These are phyloP conservation scores for Cucumis sativus DNA, from an alignment of 306 rosid species.

Conservation along the genomic window DNA sequence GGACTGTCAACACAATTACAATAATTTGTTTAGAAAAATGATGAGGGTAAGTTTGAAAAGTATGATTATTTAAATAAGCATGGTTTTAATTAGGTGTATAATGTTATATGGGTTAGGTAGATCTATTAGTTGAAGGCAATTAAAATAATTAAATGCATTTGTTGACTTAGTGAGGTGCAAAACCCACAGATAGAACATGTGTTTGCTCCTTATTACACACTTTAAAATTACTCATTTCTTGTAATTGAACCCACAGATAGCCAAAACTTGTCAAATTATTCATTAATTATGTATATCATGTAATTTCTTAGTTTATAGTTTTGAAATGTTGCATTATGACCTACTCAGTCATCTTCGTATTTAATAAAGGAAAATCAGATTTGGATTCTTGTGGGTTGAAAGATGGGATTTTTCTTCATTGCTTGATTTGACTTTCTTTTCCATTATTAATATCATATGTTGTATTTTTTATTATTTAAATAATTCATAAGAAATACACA, in stretches of 20 bases:
- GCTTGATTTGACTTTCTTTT: background rate
- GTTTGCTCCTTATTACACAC: background rate
- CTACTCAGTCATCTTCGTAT: background rate
- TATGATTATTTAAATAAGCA: background rate
- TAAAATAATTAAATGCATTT: background rate
- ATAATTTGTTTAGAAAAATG: background rate
- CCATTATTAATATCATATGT: background rate
- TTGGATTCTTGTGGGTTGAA: background rate
- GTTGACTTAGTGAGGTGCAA: background rate
- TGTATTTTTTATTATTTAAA: background rate
- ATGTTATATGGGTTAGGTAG: conserved; percentile 4
- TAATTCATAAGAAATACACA: background rate
- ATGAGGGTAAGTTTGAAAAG: background rate
- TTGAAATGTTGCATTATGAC: background rate
- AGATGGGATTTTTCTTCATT: background rate
- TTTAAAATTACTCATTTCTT: background rate
- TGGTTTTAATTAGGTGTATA: background rate
- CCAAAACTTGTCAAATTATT: background rate
- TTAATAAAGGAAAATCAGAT: background rate
- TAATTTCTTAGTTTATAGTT: background rate
- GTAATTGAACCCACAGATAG: background rate
- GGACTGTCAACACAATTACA: background rate
- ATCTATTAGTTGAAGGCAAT: background rate
- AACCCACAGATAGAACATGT: background rate
- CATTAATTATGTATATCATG: background rate